Conservation (phyloP, 495 filamentous ascomycete species). For the Cercophora sp. region DNA sequence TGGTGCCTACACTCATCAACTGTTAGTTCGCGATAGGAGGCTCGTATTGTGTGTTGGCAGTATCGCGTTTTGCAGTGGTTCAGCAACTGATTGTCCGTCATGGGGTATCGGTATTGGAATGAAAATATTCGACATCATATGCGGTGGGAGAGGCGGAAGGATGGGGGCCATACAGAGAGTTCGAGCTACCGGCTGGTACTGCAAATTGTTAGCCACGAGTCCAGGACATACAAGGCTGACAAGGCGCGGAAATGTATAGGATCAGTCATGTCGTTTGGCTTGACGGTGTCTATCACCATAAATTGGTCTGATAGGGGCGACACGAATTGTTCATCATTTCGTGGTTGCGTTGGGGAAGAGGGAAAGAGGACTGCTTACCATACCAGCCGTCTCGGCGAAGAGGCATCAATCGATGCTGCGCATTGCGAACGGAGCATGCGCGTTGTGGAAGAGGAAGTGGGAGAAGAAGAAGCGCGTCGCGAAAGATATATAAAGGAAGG, state of each 20-base stretch:
- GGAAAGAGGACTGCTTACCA: conserved; percentile 26
- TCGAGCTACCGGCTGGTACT: too few species aligned
- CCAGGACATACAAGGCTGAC: neutral
- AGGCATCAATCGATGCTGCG: too few species aligned
- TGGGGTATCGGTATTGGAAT: conserved; percentile 59
- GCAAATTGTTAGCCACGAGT: conserved; percentile 16
- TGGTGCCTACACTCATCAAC: too few species aligned
- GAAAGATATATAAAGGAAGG: neutral
- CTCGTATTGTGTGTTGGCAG: too few species aligned
- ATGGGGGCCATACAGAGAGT: too few species aligned
- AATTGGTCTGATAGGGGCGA: conserved; percentile 86
- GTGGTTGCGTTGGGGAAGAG: conserved; percentile 11
- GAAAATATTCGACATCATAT: conserved; percentile 60
- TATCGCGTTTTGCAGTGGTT: too few species aligned
- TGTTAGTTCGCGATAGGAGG: conserved; percentile 42
- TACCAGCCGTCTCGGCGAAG: too few species aligned
- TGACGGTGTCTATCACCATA: conserved; percentile 86
- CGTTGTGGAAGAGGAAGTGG: neutral
- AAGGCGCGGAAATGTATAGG: too few species aligned
- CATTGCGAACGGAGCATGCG: too few species aligned
- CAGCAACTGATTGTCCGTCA: conserved; percentile 39
- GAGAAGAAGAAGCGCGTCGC: neutral
- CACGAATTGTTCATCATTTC: conserved; percentile 76
- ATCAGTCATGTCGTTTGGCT: conserved; percentile 89
- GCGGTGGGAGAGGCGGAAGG: neutral